These are phyloP conservation scores for Hanseniaspora sp. DNA, from an alignment of 1,139 yeast species.

Conservation along the genomic window DNA sequence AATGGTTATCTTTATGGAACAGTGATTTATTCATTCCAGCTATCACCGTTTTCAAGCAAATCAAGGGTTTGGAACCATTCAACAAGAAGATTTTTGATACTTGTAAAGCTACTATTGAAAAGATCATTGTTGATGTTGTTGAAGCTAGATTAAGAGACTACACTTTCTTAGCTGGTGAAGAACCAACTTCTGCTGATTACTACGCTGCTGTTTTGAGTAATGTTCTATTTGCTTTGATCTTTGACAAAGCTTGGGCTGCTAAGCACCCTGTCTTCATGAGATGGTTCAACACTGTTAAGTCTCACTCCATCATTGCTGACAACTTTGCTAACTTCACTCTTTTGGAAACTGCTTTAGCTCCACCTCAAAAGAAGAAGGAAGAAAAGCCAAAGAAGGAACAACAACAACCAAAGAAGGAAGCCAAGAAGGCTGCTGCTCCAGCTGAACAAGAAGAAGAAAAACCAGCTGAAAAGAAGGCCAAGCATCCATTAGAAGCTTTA, in stretches of 20 bases:
- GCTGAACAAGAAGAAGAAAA: conserved; percentile 33
- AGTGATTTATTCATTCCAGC: conserved; percentile 48
- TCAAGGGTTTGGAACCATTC: conserved; percentile 49
- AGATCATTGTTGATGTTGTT: conserved; percentile 34
- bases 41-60: conserved; percentile 32
- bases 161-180: conserved; percentile 89
- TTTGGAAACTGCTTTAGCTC: conserved; percentile 55
- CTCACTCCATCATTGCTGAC: conserved; percentile 40
- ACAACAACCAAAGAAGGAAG: conserved; percentile 26
- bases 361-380: conserved; percentile 37
- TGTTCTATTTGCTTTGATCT: conserved; percentile 58
- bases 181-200: conserved; percentile 76
- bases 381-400: conserved; percentile 21
- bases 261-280: conserved; percentile 65
- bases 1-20: conserved; percentile 77
- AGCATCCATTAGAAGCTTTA: conserved; percentile 82
- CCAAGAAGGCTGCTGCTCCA: conserved; percentile 30
- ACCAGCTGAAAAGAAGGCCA: conserved; percentile 47
- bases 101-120: conserved; percentile 31
- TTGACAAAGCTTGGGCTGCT: conserved; percentile 69
- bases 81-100: conserved; percentile 66
- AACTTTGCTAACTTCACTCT: conserved; percentile 42
- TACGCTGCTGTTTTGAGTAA: conserved; percentile 47
- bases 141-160: conserved; percentile 59
- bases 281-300: conserved; percentile 71